Evolutionary conservation across 2,329 filamentous ascomycete genomes (phyloP), one percentile per base, ranked within the genome.

Genomic region (Fusarium papillatum): DNA sequence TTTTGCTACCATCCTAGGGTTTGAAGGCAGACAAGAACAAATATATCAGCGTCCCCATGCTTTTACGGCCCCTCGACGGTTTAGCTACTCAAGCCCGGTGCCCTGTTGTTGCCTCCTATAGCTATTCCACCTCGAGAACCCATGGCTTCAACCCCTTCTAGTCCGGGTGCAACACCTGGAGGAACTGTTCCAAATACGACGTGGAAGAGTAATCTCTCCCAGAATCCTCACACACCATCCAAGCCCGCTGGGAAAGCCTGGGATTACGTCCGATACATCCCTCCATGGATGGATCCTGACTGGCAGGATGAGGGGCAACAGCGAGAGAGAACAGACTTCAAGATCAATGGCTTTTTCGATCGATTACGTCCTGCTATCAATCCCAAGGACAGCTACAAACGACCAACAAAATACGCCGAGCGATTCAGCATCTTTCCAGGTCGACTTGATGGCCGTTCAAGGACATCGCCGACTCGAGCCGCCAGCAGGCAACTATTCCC

Each of bases 361-460:
- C 66, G 67, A 31, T 16, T 81, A 3, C 75, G 79, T 5, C 80
- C 80, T 13, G 80, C 79, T 16, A 24, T 81, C 22, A 72, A 79
- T 0, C 63, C 74, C 17, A 59, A 64, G 24, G 81, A 83, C 22
- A 66, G 62, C 14, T 62, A 68, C 53, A 67, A 69, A 36, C 72
- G 77, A 19, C 81, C 81, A 7, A 81, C 81, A 11, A 67, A 72
- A 11, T 78, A 80, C 36, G 81, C 82, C 3, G 39, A 76, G 19
- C 73, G 82, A 43, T 83, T 80, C 41, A 79, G 82, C 19, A 74
- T 83, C 7, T 81, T 80, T 43, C 80, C 79, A 1, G 80, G 73
- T 2, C 74, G 79, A 2, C 70, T 61, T 6, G 81, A 82, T 59
- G 82, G 81, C 1, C 78, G 82, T n/a, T 83, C 82, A 17, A 72